Conservation (phyloP, 2,329 filamentous ascomycete species). For the Biscogniauxia marginata region DNA sequence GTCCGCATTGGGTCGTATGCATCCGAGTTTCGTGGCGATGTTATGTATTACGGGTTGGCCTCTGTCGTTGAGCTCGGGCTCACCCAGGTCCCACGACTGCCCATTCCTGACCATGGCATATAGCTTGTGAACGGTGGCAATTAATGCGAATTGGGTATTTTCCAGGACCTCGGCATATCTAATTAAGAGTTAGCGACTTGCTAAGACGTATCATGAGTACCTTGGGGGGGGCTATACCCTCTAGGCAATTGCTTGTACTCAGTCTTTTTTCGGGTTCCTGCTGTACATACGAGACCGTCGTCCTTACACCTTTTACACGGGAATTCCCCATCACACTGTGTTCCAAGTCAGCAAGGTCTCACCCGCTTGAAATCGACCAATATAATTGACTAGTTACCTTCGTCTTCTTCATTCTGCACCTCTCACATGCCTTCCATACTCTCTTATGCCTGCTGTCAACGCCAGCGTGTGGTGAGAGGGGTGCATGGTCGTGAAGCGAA, state of each 20-base stretch:
- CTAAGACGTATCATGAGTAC: slow-evolving; percentile 8
- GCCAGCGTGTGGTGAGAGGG: slow-evolving; percentile 34
- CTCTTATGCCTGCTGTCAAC: slow-evolving; percentile 61
- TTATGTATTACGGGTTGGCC: slow-evolving; percentile 64
- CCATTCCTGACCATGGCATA: slow-evolving; percentile 61
- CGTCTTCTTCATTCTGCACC: slow-evolving; percentile 69
- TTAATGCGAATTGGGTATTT: slow-evolving; percentile 63
- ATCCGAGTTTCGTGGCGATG: slow-evolving; percentile 62
- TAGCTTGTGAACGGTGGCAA: slow-evolving; percentile 64
- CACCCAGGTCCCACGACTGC: slow-evolving; percentile 60
- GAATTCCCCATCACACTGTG: slow-evolving; percentile 62
- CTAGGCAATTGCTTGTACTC: slow-evolving; percentile 65
- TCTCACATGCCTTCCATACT: slow-evolving; percentile 66
- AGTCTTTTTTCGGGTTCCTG: slow-evolving; percentile 64
- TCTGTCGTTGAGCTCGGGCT: slow-evolving; percentile 62
- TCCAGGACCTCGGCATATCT: slow-evolving; percentile 65
- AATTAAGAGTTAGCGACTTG: slow-evolving; percentile 4
- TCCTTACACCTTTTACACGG: slow-evolving; percentile 67
- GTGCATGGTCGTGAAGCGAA: slow-evolving; percentile 39
- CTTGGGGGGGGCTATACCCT: slow-evolving; percentile 44
- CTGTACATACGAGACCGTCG: slow-evolving; percentile 62
- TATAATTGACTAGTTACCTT: slow-evolving; percentile 46
- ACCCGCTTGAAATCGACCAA: neutral
- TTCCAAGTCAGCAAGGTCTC: slow-evolving; percentile 14
- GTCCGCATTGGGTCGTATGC: slow-evolving; percentile 62